A percentile compares a stretch with the other conserved stretches of the same genome.
Evolutionary conservation across 305 asterid species (phyloP).

Genomic region (Solanum aculeatissimum): DNA sequence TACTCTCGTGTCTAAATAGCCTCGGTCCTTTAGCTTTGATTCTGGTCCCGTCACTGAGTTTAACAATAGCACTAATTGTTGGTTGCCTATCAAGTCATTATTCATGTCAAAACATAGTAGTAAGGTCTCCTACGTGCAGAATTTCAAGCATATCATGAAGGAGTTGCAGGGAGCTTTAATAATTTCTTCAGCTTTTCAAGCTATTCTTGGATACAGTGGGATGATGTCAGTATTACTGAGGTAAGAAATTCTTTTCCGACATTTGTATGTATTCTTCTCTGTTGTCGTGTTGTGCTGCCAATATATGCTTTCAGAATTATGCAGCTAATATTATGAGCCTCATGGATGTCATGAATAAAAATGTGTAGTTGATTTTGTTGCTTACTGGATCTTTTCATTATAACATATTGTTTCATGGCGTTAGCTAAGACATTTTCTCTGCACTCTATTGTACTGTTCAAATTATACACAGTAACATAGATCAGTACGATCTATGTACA

Average conservation of each 20-base stretch:
- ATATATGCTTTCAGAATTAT: neutral
- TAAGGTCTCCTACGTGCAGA: conserved; percentile 35
- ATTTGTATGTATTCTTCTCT: neutral
- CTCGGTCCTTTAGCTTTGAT: neutral
- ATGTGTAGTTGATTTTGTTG: neutral
- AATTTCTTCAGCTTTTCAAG: conserved; percentile 88
- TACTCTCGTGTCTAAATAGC: neutral
- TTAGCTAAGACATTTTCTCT: neutral
- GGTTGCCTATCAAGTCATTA: neutral
- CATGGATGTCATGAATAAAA: neutral
- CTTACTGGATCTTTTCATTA: neutral
- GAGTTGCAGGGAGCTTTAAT: conserved; percentile 95
- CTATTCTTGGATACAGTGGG: conserved; percentile 90
- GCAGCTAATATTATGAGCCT: neutral
- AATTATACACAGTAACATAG: neutral
- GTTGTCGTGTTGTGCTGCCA: neutral
- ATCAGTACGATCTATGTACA: neutral
- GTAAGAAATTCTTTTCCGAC: conserved; percentile 20
- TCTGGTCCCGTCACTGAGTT: neutral
- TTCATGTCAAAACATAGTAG: neutral
- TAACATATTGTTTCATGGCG: neutral
- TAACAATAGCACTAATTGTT: neutral
- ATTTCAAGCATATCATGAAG: conserved; percentile 92
- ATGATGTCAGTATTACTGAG: conserved; percentile 65
- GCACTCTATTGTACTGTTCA: neutral